These are phyloP conservation scores for Cyclotella choctawhatcheeana DNA, from an alignment of 108 stramenopile genomes.

Conservation along the genomic window DNA sequence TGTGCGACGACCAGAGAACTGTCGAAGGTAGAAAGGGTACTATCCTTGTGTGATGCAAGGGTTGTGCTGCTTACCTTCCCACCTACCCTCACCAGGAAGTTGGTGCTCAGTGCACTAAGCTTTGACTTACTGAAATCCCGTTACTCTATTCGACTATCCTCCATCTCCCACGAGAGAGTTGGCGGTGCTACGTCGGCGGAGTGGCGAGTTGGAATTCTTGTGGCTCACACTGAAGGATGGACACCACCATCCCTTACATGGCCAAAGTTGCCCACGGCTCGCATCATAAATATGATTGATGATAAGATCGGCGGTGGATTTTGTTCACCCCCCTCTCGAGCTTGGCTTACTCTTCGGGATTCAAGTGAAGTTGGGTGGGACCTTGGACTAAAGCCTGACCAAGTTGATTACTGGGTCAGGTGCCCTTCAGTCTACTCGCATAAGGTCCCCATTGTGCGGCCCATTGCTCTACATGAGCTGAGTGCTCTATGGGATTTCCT, in stretches of 20 bases:
- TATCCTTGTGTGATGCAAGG: too few species aligned
- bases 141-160: too few species aligned
- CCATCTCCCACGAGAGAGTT: too few species aligned
- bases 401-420: not conserved
- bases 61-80: too few species aligned
- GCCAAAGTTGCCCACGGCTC: not conserved
- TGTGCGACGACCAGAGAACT: too few species aligned
- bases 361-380: conserved; percentile 1
- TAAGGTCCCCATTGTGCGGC: not conserved
- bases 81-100: too few species aligned
- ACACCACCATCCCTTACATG: not conserved
- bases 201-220: not conserved
- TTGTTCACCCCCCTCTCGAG: not conserved
- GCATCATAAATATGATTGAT: conserved; percentile 8
- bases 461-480: not conserved
- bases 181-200: not conserved
- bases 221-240: not conserved
- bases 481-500: conserved; percentile 7
- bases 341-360: not conserved
- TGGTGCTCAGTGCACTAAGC: too few species aligned
- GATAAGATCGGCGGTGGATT: conserved; percentile 4
- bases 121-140: too few species aligned
- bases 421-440: conserved; percentile 10
- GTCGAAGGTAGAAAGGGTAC: too few species aligned
- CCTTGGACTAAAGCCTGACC: not conserved